Evolutionary conservation across 2,329 filamentous ascomycete genomes (phyloP), one percentile per base, ranked within the genome.

Genomic region (Phialemoniopsis sp.): DNA sequence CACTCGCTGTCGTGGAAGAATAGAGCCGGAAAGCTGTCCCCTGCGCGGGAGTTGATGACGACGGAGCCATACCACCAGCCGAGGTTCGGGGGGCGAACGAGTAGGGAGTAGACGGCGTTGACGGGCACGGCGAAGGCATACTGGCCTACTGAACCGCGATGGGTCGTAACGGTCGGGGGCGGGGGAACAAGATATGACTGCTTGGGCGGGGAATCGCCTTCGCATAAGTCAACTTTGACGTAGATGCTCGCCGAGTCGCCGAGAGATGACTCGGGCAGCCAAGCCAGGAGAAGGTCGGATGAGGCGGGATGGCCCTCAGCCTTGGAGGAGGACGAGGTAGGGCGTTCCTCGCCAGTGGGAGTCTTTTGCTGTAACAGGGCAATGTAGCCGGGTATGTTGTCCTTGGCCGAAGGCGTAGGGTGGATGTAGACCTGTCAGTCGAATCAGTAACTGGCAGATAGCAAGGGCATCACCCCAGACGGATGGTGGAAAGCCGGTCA

Each of bases 1-100:
- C 93, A 98, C 67, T 98, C 93, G 46, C 82, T 89, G 56, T 98
- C 93, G 59, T 98, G 93, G 66, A 98, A 98, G 67, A 98, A 98
- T 2, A 98, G 69, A 0, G 93, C 89, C 0, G 93, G 93, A 50
- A 97, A 95, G 58, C 87, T 93, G 58, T 97, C 90, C 4, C 94
- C 94, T 1, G 85, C 82, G 12, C 87, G 75, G 2, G 87, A 89
- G 59, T 98, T 98, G 67, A 98, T 88, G 41, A 98, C 85, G 19
- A 98, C 66, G 46, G 89, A 95, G 28, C 93, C 93, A 59, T 94
- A 96, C 93, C 93, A 98, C 94, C 93, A 98, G 13, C 93, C 94
- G 8, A 95, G 66, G 58, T 89, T 96, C 5, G 93, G 94, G 4
- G 91, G 91, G 3, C 93, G 81, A 30, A 98, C 83, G 8, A 95